Evolutionary conservation across 176 grass and related monocot species (phyloP).

Genomic region (Musa itinerans): DNA sequence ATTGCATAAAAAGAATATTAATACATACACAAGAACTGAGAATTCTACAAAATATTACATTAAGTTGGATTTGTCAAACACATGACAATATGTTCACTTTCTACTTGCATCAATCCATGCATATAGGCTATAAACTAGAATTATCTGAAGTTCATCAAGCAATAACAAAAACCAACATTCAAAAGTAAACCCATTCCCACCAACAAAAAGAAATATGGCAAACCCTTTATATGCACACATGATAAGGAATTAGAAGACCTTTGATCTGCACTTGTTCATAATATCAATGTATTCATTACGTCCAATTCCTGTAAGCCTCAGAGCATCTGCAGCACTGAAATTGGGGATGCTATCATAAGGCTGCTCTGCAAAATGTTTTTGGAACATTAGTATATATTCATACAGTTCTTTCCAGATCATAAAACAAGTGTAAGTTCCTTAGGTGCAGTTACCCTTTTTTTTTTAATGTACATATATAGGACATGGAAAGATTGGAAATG

Average conservation of each 20-base stretch:
- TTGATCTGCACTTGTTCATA: constrained; percentile 99
- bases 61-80: neutral
- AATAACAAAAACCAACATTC: neutral
- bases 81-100: neutral
- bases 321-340: constrained; percentile 91
- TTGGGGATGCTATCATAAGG: constrained; percentile 99
- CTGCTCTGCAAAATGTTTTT: constrained; percentile 65
- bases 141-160: neutral
- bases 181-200: neutral
- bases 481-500: neutral
- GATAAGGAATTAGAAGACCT: constrained; percentile 36
- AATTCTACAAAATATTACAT: neutral
- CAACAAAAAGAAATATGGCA: neutral
- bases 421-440: neutral
- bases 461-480: neutral
- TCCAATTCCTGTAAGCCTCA: constrained; percentile 88
- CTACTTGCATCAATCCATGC: neutral
- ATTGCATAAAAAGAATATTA: neutral
- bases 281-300: constrained; percentile 99
- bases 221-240: neutral
- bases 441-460: neutral
- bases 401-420: constrained; percentile 1
- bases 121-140: neutral
- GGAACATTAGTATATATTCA: constrained; percentile 34
- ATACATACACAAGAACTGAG: neutral